phyloP scores from a whole-genome alignment of 1,284 basidiomycete species.

The Leccinum cinnamomeum region DNA sequence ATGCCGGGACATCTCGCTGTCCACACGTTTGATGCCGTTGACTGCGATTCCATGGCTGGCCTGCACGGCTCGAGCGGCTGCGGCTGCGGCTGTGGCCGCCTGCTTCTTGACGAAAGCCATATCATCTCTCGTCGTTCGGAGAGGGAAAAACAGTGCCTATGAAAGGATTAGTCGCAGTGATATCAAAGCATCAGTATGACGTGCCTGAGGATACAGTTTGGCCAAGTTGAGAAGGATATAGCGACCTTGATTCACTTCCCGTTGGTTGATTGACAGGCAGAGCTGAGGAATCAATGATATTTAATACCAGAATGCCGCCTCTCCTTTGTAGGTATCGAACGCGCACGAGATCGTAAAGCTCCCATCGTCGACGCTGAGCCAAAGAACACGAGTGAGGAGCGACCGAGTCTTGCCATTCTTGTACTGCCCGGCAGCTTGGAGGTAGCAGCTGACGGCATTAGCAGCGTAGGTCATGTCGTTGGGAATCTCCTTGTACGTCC shows the following conservation, averaged over 20 bases:
- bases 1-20: slow-evolving; percentile 35
- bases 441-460: slow-evolving; percentile 95
- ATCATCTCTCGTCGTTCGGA: slow-evolving; percentile 93
- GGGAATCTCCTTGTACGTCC: slow-evolving; percentile 85
- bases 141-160: slow-evolving; percentile 93
- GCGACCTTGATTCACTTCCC: slow-evolving; percentile 92
- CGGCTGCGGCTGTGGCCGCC: slow-evolving; percentile 34
- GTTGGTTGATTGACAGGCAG: slow-evolving; percentile 86
- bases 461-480: slow-evolving; percentile 76
- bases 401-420: slow-evolving; percentile 95
- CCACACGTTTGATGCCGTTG: slow-evolving; percentile 33
- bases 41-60: slow-evolving; percentile 21
- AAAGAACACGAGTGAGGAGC: slow-evolving; percentile 88
- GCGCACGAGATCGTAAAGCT: slow-evolving; percentile 78
- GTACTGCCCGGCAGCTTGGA: slow-evolving; percentile 96
- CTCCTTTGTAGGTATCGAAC: slow-evolving; percentile 97
- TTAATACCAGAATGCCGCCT: slow-evolving; percentile 99
- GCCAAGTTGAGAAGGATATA: slow-evolving; percentile 90
- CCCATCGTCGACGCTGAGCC: slow-evolving; percentile 92
- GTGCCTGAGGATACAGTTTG: slow-evolving; percentile 90
- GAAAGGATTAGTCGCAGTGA: slow-evolving; percentile 17
- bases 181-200: slow-evolving; percentile 24
- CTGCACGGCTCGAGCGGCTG: slow-evolving; percentile 36
- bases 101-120: slow-evolving; percentile 58
- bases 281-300: slow-evolving; percentile 97